Percentiles rank a stretch among this genome's conserved stretches.
phyloP scores from a whole-genome alignment of 2,329 filamentous ascomycete genomes.

The Hypoxylon sp. region DNA sequence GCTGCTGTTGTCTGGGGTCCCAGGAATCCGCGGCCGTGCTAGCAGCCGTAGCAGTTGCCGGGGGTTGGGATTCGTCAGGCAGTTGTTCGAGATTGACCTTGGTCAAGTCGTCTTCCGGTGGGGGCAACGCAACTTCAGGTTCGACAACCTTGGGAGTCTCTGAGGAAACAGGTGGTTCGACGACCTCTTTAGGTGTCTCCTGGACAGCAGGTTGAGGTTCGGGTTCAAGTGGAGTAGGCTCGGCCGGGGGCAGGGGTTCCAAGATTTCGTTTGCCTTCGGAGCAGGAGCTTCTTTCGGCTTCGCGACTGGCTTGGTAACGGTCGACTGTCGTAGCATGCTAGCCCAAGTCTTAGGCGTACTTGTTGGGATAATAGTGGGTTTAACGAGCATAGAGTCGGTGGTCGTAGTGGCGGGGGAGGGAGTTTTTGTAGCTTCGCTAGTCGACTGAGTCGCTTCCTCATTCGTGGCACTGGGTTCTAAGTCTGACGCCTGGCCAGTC shows the following conservation, averaged over 20 bases:
- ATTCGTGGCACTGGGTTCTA: constrained; percentile 63
- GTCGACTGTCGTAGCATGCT: constrained; percentile 77
- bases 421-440: constrained; percentile 52
- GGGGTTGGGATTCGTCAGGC: constrained; percentile 81
- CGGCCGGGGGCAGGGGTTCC: constrained; percentile 60
- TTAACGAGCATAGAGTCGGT: constrained; percentile 47
- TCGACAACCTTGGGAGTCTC: constrained; percentile 59
- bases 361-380: constrained; percentile 54
- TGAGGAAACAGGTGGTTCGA: constrained; percentile 49
- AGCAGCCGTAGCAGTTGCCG: constrained; percentile 83
- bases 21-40: constrained; percentile 91
- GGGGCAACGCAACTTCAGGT: constrained; percentile 69
- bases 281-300: constrained; percentile 63
- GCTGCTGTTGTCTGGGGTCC: constrained; percentile 73
- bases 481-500: constrained; percentile 76
- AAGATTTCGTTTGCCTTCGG: constrained; percentile 61
- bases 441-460: constrained; percentile 56
- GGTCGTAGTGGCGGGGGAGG: constrained; percentile 55
- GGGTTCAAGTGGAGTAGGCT: constrained; percentile 55
- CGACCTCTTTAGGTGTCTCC: constrained; percentile 52
- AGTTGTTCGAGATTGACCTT: constrained; percentile 93
- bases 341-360: constrained; percentile 75
- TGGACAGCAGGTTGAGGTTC: constrained; percentile 57
- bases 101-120: constrained; percentile 86
- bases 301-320: constrained; percentile 68